Base-by-base conservation (phyloP, 257 asterid species). In the Solanum bukasovii region DNA sequence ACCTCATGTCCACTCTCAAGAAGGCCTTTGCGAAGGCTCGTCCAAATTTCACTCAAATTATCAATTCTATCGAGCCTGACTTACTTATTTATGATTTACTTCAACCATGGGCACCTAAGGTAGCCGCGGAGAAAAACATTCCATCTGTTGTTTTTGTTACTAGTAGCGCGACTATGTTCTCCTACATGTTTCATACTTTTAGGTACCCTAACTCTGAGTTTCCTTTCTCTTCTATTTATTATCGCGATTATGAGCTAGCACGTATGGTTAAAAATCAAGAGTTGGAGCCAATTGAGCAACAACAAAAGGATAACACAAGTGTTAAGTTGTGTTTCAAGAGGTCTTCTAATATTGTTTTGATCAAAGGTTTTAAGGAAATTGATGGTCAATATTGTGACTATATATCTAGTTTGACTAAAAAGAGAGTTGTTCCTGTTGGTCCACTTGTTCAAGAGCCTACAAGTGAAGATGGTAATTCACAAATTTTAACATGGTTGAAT, bases 101-200 rank as follows among this genome's bases (percentile, higher is more conserved):
- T 78, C 89, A 87, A 74, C 89, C 71, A 1, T 90, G 92, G 90
- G 90, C 90, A 0, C 88, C 90, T 4, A 90, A 84, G 6, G 86
- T 90, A 2, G 85, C 92, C 1, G 23, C 52, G 2, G 49, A 81
- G 49, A 74, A 25, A 14, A n/a, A 84, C 56, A 90, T 90, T 20
- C 92, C 90, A 3, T 88, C 90, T 0, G 92, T 90, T 84, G 72
- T 68, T 13, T 90, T 90, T 68, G 25, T 63, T 25, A 52, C 85
- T 4, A 14, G 63, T 40, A 82, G 89, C 0, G 84, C 89, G 0
- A 27, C 86, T 4, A 38, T 87, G 37, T 46, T 90, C 21, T 46
- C 86, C 12, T 84, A 12, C 16, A 70, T 65, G 20, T 87, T 79
- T 16, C 90, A 87, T 14, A 8, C 67, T 13, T 79, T 52, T 56